Evolutionary conservation across 768 basidiomycete genomes (phyloP).

Genomic region (Mycena kentingensis): DNA sequence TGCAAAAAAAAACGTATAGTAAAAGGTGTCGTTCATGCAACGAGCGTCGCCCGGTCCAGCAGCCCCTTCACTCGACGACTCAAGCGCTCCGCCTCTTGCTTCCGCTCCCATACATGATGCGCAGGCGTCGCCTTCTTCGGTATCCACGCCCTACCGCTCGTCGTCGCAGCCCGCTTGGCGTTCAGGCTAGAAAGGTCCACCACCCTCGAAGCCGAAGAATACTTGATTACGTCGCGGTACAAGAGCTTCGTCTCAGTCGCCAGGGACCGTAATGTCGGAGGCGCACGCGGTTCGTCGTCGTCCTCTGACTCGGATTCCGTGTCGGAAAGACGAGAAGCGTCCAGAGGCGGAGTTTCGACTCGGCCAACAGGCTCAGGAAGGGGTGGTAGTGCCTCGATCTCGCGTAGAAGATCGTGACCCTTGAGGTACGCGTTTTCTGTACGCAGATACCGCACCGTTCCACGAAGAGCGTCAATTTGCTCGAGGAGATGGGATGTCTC

Average conservation of each 20-base stretch:
- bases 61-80: constrained; percentile 70
- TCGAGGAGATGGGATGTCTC: constrained; percentile 89
- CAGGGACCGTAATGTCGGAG: constrained; percentile 63
- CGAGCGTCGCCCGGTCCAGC: constrained; percentile 61
- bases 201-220: constrained; percentile 79
- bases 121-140: constrained; percentile 80
- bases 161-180: constrained; percentile 51
- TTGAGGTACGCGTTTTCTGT: constrained; percentile 93
- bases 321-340: constrained; percentile 67
- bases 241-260: constrained; percentile 82
- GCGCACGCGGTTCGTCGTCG: constrained; percentile 40
- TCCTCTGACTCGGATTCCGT: constrained; percentile 62
- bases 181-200: constrained; percentile 77
- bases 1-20: background rate
- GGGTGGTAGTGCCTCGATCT: constrained; percentile 73
- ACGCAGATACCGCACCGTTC: constrained; percentile 89
- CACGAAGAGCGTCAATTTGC: constrained; percentile 91
- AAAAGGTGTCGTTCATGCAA: constrained; percentile 28
- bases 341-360: constrained; percentile 65
- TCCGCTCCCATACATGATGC: constrained; percentile 77
- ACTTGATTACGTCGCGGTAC: constrained; percentile 86
- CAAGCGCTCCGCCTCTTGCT: constrained; percentile 73
- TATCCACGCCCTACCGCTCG: constrained; percentile 67
- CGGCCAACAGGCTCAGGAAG: constrained; percentile 54
- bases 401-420: constrained; percentile 85